Conservation (phyloP, 108 stramenopile genomes). For the Nannochloropsis gaditana region DNA sequence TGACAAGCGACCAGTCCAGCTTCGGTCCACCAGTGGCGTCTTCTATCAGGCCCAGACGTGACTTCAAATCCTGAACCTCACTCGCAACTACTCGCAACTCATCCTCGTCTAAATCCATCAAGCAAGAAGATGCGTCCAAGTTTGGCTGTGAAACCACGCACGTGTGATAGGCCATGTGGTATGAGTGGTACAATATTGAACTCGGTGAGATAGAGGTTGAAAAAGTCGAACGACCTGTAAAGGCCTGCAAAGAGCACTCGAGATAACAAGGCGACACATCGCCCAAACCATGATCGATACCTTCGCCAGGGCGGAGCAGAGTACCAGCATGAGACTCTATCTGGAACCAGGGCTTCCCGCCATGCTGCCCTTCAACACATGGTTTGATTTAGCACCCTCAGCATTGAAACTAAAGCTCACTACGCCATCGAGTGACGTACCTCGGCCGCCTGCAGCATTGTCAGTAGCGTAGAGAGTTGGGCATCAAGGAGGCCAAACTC, state of each 20-base stretch:
- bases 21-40: constrained; percentile 54
- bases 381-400: too few species aligned
- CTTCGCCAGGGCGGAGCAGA: too few species aligned
- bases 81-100: constrained; percentile 45
- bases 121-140: neutral
- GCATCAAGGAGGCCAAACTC: constrained; percentile 89
- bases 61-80: constrained; percentile 70
- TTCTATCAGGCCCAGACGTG: constrained; percentile 75
- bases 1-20: constrained; percentile 25
- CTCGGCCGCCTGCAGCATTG: constrained; percentile 24
- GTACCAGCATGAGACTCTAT: too few species aligned
- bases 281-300: too few species aligned
- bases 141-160: neutral
- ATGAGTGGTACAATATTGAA: too few species aligned
- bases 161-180: neutral
- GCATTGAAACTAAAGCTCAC: too few species aligned
- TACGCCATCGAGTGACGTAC: neutral
- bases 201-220: too few species aligned
- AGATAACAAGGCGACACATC: too few species aligned
- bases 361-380: too few species aligned
- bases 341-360: too few species aligned
- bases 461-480: constrained; percentile 60
- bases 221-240: too few species aligned
- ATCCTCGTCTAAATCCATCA: constrained; percentile 23
- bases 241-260: too few species aligned